Evolutionary conservation across 2,329 filamentous ascomycete genomes (phyloP), one percentile per base, ranked within the genome.

Genomic region (Colletotrichum agaves): DNA sequence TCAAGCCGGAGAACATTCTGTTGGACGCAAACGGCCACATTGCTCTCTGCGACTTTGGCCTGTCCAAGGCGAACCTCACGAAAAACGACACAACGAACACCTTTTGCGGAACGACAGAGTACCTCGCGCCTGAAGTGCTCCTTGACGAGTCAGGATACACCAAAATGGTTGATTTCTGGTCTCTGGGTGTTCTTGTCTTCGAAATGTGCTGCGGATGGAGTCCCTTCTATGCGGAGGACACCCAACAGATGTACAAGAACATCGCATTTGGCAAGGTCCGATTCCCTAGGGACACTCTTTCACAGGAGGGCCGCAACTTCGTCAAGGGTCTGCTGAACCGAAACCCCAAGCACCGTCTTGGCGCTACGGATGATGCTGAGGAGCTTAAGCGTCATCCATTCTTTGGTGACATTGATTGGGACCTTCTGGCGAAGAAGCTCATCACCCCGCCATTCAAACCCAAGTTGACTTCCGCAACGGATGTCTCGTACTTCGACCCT

Each of bases 141-240:
- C 83, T 99, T 49, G 96, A 99, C 73, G 96, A 99, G 82, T 93
- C 94, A 75, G 96, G 96, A 37, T 99, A 99, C 80, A 98, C 96
- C 61, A 98, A 98, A 83, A 98, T 99, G 96, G 96, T 99, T 6
- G 96, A 99, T 78, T 99, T 98, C 79, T 99, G 96, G 96, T 99
- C 96, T 2, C 86, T 99, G 12, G 96, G 96, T 64, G 96, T 99
- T 53, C 85, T 99, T 61, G 96, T 99, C 1, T 99, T 99, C 75
- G 96, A 99, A 80, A 99, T 99, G 96, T 99, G 96, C 83, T 99
- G 96, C 75, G 96, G 96, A 37, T 99, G 96, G 96, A 98, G 94
- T 75, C 96, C 96, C 0, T 99, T 99, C 81, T 99, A 98, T 74
- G 96, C 96, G 63, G 96, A 99, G 76, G 96, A 99, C 76, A 99